These are phyloP conservation scores for Dipodascus albidus DNA, from an alignment of 805 yeast genomes.

Conservation along the genomic window DNA sequence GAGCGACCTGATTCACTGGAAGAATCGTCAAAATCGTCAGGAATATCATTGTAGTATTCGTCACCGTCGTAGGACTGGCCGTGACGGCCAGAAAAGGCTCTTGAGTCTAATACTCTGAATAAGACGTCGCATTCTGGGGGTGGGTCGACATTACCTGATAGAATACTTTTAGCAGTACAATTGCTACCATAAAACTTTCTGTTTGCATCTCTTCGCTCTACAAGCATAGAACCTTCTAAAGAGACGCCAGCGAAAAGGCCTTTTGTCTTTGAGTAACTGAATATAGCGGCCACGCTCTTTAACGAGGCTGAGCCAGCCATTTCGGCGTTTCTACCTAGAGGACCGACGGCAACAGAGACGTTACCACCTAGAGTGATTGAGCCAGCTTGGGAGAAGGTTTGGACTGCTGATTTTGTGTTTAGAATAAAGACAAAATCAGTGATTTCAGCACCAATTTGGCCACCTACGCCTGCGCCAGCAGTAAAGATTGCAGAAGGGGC, in stretches of 20 bases:
- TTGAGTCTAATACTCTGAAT: slow-evolving; percentile 73
- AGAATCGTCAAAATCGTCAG: slow-evolving; percentile 50
- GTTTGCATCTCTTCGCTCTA: slow-evolving; percentile 97
- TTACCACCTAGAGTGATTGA: slow-evolving; percentile 93
- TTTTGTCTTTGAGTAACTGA: slow-evolving; percentile 88
- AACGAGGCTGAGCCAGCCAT: slow-evolving; percentile 93
- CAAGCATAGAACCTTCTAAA: slow-evolving; percentile 86
- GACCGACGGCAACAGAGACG: slow-evolving; percentile 93
- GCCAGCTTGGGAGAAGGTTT: slow-evolving; percentile 87
- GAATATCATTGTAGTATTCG: slow-evolving; percentile 68
- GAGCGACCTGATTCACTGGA: slow-evolving; percentile 17
- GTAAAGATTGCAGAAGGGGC: slow-evolving; percentile 93
- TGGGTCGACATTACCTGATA: slow-evolving; percentile 80
- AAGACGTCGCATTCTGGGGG: slow-evolving; percentile 87
- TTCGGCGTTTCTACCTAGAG: slow-evolving; percentile 93
- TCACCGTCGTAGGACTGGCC: slow-evolving; percentile 40
- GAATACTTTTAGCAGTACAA: slow-evolving; percentile 78
- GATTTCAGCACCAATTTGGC: slow-evolving; percentile 91
- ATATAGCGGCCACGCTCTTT: slow-evolving; percentile 78
- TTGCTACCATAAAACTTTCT: slow-evolving; percentile 84
- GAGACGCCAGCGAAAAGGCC: slow-evolving; percentile 97
- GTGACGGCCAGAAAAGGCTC: slow-evolving; percentile 55
- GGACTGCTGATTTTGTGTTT: slow-evolving; percentile 80
- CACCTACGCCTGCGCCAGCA: slow-evolving; percentile 99
- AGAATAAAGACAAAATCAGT: slow-evolving; percentile 93